Conservation (phyloP, 352 stramenopile species). For the Phytophthora aleatoria region DNA sequence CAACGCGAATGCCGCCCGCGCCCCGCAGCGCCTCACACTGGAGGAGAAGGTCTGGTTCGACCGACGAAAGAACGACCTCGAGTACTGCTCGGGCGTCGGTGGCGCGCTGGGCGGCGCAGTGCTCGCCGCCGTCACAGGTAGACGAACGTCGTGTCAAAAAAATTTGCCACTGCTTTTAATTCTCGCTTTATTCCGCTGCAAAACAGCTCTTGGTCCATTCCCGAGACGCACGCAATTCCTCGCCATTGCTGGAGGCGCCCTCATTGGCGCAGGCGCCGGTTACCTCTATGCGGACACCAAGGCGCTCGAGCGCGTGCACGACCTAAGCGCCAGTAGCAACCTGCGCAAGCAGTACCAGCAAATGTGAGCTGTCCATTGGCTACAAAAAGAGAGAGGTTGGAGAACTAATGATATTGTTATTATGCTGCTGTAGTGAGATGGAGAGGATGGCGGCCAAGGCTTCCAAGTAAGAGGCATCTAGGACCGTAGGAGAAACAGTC, state of each 20-base stretch:
- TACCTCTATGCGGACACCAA: conserved; percentile 80
- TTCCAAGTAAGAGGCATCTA: conserved; percentile 26
- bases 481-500: too few species aligned
- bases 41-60: conserved; percentile 88
- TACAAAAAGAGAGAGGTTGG: neutral
- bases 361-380: conserved; percentile 43
- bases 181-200: conserved; percentile 4
- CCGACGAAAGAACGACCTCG: conserved; percentile 62
- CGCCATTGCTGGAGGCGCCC: conserved; percentile 55
- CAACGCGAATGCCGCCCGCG: conserved; percentile 1
- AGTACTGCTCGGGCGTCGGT: conserved; percentile 70
- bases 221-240: conserved; percentile 62
- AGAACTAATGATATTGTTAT: conserved; percentile 2
- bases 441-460: conserved; percentile 70
- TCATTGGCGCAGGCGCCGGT: conserved; percentile 63
- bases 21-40: conserved; percentile 58
- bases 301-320: conserved; percentile 70
- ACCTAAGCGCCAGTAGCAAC: conserved; percentile 76
- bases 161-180: neutral
- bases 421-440: conserved; percentile 38
- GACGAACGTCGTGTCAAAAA: conserved; percentile 1
- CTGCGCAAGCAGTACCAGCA: conserved; percentile 86
- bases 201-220: conserved; percentile 69
- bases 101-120: conserved; percentile 58
- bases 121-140: conserved; percentile 60